These are phyloP conservation scores for Acacia pycnantha DNA, from an alignment of 331 rosid species.

Conservation along the genomic window DNA sequence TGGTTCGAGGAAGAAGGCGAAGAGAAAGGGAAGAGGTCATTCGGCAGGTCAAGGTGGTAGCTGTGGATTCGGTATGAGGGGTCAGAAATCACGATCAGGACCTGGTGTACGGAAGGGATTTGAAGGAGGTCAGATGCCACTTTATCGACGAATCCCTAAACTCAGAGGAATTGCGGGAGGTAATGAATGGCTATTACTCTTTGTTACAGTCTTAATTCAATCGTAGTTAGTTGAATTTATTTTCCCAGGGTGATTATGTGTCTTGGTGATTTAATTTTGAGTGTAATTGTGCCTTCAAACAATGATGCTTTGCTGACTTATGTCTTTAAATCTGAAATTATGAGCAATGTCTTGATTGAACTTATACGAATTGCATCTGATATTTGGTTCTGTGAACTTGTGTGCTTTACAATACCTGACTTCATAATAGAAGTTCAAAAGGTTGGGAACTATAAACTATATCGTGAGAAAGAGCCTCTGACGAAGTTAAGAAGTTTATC, in stretches of 20 bases:
- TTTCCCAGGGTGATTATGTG: not conserved
- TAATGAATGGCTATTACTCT: conserved; percentile 24
- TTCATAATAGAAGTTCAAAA: not conserved
- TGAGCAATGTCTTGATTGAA: not conserved
- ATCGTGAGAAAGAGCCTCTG: not conserved
- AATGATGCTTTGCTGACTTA: not conserved
- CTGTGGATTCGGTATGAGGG: conserved; percentile 98
- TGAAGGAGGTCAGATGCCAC: conserved; percentile 99
- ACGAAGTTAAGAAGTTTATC: not conserved
- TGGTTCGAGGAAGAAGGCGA: conserved; percentile 84
- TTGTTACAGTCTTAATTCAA: not conserved
- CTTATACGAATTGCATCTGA: not conserved
- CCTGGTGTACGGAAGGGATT: conserved; percentile 85
- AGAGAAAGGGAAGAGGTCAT: conserved; percentile 92
- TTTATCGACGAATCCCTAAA: conserved; percentile 85
- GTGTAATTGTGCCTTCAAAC: not conserved
- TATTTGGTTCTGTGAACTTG: not conserved
- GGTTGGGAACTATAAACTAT: not conserved
- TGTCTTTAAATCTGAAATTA: not conserved
- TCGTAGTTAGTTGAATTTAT: not conserved
- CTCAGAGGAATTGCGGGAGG: conserved; percentile 97
- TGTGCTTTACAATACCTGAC: not conserved
- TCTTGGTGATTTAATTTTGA: not conserved
- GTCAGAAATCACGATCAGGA: conserved; percentile 96
- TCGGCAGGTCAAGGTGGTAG: conserved; percentile 95